Evolutionary conservation across 257 asterid genomes (phyloP), one percentile per base, ranked within the genome.

Genomic region (Handroanthus guayacan): DNA sequence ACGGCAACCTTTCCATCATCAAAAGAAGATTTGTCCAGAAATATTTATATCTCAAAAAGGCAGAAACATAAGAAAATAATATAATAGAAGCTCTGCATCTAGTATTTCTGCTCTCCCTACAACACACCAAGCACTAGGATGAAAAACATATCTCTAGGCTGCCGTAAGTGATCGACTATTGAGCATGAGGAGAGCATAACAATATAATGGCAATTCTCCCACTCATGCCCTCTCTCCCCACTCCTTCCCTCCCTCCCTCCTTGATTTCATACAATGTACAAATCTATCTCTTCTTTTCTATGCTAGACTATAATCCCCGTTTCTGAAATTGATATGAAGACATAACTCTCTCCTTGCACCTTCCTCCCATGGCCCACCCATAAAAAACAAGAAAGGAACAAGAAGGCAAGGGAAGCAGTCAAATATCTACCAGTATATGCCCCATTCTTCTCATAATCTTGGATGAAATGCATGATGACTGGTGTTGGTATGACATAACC

Each of bases 401-500:
- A 78, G 57, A 63, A 65, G 67, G 38, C 3, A 47, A 37, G 31
- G 47, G 34, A 31, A 58, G 56, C 62, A 47, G 25, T 56, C 62
- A 74, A 55, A 67, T 3, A 72, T 41, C 62, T 85, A 94, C 97
- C 98, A 56, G 98, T 90, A 84, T 92, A 92, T 45, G 85, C 78
- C 62, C 89, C 96, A 84, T 94, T 92, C 85, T 83, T 94, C 88
- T 90, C 96, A 75, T 90, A 94, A 82, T 94, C 99, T 74, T 86
- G 78, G 67, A 94, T 94, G 80, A 94, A 94, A 86, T 94, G 99
- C 90, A 82, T 84, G 81, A 94, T 92, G 80, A 94, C 99, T 9
- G 99, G 99, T 69, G 99, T 94, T 50, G 99, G 99, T 81, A 94
- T 94, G 73, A 94, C 98, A 82, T 94, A 94, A 77, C 98, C 98